A percentile compares a stretch with the other conserved stretches of the same genome.
phyloP scores from a whole-genome alignment of 345 rosid genomes.

The Syzygium grande region DNA sequence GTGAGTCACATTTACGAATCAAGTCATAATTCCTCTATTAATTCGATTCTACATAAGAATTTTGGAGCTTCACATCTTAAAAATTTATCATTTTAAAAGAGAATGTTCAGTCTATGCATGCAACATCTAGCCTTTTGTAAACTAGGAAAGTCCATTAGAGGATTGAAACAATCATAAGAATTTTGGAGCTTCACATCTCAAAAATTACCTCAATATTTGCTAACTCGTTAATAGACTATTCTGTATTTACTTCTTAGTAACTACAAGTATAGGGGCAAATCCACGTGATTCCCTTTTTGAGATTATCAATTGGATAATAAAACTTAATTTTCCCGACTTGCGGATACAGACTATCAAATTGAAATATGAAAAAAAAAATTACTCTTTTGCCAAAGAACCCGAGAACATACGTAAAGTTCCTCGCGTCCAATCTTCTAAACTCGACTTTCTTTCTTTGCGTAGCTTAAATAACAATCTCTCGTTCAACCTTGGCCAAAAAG shows the following conservation, averaged over 20 bases:
- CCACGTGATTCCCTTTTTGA: not conserved
- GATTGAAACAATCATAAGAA: not conserved
- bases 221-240: not conserved
- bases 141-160: not conserved
- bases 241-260: not conserved
- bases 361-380: not conserved
- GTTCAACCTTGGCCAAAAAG: not conserved
- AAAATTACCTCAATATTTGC: not conserved
- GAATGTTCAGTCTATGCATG: not conserved
- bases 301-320: not conserved
- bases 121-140: not conserved
- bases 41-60: rapidly evolving
- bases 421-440: not conserved
- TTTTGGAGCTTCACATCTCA: rapidly evolving
- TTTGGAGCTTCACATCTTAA: too few species aligned
- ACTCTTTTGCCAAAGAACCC: not conserved
- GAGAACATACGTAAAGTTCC: not conserved
- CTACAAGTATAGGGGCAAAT: not conserved
- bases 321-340: not conserved
- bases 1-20: not conserved
- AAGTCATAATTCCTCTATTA: not conserved
- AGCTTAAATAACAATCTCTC: not conserved
- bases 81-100: not conserved
- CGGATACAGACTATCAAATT: not conserved
- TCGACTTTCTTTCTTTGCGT: not conserved